Conservation (phyloP, 768 basidiomycete species). For the Russula sp. region DNA sequence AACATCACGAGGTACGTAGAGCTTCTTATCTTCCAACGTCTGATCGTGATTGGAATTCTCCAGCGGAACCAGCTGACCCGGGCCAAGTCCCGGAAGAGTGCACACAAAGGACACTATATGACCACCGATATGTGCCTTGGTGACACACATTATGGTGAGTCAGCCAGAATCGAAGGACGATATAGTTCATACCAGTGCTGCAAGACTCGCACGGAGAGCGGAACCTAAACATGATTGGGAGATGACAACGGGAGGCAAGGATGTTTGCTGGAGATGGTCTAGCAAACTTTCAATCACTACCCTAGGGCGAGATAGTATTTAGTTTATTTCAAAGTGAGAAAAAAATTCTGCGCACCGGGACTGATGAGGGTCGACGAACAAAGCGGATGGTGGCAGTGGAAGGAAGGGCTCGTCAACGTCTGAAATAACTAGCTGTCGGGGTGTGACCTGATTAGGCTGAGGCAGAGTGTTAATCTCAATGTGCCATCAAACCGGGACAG, state of each 20-base stretch:
- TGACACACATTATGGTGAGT: constrained; percentile 24
- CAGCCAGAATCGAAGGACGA: constrained; percentile 2
- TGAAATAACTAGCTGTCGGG: constrained; percentile 67
- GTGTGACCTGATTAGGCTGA: constrained; percentile 17
- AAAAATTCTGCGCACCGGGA: constrained; percentile 44
- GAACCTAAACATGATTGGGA: constrained; percentile 71
- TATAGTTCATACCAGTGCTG: constrained; percentile 52
- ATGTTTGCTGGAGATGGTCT: constrained; percentile 52
- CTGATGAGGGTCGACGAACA: constrained; percentile 71
- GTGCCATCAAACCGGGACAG: constrained; percentile 2
- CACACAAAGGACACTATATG: constrained; percentile 70
- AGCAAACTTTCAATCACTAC: constrained; percentile 62
- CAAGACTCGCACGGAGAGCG: constrained; percentile 62
- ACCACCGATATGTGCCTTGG: constrained; percentile 62
- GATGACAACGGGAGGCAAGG: constrained; percentile 31
- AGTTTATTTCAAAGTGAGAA: not conserved
- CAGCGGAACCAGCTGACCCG: constrained; percentile 57
- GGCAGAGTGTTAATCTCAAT: constrained; percentile 26
- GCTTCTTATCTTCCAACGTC: constrained; percentile 76
- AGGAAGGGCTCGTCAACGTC: constrained; percentile 93
- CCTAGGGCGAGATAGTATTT: constrained; percentile 34
- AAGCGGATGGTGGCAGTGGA: constrained; percentile 54
- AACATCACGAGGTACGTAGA: constrained; percentile 75
- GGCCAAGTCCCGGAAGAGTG: constrained; percentile 62
- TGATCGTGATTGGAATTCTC: constrained; percentile 67